Conservation (phyloP, 2,329 filamentous ascomycete genomes). For the Colletotrichum scovillei region DNA sequence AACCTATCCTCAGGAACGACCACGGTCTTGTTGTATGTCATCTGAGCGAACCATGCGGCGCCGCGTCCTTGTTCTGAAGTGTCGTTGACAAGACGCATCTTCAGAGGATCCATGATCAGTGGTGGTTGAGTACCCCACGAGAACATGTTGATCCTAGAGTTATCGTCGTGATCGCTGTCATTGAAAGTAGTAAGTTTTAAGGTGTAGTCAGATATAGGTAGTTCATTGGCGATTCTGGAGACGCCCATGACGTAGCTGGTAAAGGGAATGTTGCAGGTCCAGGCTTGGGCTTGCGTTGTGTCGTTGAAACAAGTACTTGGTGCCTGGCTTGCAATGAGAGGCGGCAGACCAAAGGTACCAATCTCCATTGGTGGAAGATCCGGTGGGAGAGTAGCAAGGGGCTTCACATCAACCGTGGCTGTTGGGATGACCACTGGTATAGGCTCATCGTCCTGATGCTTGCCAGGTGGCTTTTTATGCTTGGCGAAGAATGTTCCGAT, state of each 20-base stretch:
- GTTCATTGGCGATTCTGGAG: conserved; percentile 39
- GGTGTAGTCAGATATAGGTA: conserved; percentile 52
- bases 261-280: conserved; percentile 70
- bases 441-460: conserved; percentile 38
- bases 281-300: conserved; percentile 65
- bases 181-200: conserved; percentile 51
- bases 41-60: conserved; percentile 65
- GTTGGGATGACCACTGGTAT: conserved; percentile 49
- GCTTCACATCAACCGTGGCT: conserved; percentile 60
- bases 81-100: conserved; percentile 63
- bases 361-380: conserved; percentile 64
- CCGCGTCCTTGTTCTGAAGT: conserved; percentile 59
- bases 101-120: conserved; percentile 49
- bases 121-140: conserved; percentile 68
- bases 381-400: conserved; percentile 61
- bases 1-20: conserved; percentile 59
- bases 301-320: conserved; percentile 69
- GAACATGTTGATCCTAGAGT: conserved; percentile 36
- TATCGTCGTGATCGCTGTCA: conserved; percentile 48
- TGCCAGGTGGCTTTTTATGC: conserved; percentile 43
- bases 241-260: conserved; percentile 58
- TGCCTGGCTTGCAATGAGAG: conserved; percentile 59
- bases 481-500: conserved; percentile 58
- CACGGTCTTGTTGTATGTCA: conserved; percentile 67
- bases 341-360: conserved; percentile 68